Conservation (phyloP, 371 early-diverging fungal genomes). For the Mortierella sp. region DNA sequence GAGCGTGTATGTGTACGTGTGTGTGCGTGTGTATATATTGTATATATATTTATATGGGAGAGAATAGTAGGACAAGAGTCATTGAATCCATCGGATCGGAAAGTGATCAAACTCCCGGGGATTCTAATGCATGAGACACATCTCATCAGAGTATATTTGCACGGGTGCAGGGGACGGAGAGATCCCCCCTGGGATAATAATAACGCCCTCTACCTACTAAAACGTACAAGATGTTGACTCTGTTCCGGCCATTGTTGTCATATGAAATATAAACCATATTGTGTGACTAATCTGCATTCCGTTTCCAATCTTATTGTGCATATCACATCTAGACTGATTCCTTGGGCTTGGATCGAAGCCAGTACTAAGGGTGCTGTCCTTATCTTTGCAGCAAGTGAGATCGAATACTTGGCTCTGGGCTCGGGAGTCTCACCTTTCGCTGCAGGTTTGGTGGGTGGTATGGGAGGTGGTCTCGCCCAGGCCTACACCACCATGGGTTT, state of each 20-base stretch:
- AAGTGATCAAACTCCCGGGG: too few species aligned
- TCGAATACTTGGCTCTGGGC: slow-evolving; percentile 81
- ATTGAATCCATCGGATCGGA: too few species aligned
- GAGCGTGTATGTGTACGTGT: too few species aligned
- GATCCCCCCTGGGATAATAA: too few species aligned
- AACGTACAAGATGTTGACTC: neutral
- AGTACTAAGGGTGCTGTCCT: slow-evolving; percentile 95
- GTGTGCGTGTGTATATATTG: neutral
- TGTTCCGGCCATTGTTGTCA: neutral
- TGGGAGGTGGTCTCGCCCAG: slow-evolving; percentile 92
- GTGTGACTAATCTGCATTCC: slow-evolving; percentile 10
- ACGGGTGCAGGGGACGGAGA: too few species aligned
- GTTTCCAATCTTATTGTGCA: neutral
- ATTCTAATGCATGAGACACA: too few species aligned
- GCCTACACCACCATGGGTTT: slow-evolving; percentile 99
- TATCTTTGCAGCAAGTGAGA: slow-evolving; percentile 93
- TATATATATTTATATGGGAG: neutral
- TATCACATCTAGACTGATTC: slow-evolving; percentile 61
- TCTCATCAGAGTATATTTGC: too few species aligned
- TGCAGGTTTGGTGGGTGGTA: slow-evolving; percentile 92
- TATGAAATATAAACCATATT: slow-evolving; percentile 2
- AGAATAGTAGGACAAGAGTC: too few species aligned
- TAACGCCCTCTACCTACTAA: neutral
- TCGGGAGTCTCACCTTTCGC: slow-evolving; percentile 72
- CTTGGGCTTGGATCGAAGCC: slow-evolving; percentile 96